Evolutionary conservation across 257 asterid genomes (phyloP).

Genomic region (Solanum virginianum): DNA sequence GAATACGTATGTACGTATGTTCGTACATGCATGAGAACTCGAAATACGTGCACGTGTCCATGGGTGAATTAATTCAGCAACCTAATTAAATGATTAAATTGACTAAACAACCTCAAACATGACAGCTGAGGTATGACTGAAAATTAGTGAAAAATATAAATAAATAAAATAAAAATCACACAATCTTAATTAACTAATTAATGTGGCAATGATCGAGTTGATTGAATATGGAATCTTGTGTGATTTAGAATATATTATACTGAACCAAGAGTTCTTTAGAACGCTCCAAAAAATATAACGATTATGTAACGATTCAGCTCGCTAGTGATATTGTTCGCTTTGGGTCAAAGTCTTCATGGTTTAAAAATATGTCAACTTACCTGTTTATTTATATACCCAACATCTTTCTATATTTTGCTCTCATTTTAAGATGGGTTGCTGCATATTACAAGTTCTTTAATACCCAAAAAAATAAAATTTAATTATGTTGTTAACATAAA

Average conservation of each 20-base stretch:
- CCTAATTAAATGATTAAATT: neutral
- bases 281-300: no score
- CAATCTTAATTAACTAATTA: neutral
- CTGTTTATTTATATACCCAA: no score
- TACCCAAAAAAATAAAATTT: neutral
- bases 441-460: no score
- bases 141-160: neutral
- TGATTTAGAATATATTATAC: no score
- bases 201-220: neutral
- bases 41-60: slow-evolving; percentile 10
- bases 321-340: no score
- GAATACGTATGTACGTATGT: neutral
- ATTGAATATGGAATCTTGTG: no score
- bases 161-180: neutral
- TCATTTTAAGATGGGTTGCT: no score
- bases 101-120: neutral
- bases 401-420: no score
- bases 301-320: no score
- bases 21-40: slow-evolving; percentile 13
- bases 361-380: no score
- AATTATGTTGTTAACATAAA: neutral
- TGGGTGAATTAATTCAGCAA: neutral
- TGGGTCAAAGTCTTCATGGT: accelerated
- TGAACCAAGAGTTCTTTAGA: no score
- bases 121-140: slow-evolving; percentile 8